A percentile compares a stretch with the other conserved stretches of the same genome.
Evolutionary conservation across 1,284 basidiomycete genomes (phyloP).

Genomic region (Earliella scabrosa): DNA sequence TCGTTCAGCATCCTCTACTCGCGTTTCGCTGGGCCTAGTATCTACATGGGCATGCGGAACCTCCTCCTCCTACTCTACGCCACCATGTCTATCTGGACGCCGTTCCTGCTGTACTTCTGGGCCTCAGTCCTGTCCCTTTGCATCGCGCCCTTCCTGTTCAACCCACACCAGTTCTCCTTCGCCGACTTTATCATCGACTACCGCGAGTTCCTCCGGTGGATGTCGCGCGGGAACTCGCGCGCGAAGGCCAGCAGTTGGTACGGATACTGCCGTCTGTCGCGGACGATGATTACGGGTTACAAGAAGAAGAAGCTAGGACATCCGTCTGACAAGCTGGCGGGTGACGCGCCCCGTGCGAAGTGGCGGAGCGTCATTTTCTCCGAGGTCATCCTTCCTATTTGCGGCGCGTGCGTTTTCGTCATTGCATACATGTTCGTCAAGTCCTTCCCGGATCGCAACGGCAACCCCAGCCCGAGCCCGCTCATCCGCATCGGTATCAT

Average conservation of each 20-base stretch:
- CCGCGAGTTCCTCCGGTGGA: slow-evolving; percentile 96
- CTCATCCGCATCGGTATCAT: slow-evolving; percentile 92
- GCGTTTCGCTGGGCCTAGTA: slow-evolving; percentile 96
- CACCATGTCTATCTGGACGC: slow-evolving; percentile 90
- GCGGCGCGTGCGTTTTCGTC: slow-evolving; percentile 78
- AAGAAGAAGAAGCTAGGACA: slow-evolving; percentile 98
- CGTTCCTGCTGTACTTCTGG: slow-evolving; percentile 98
- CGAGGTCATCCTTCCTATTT: slow-evolving; percentile 86
- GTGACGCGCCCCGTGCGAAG: slow-evolving; percentile 88
- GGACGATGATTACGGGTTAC: slow-evolving; percentile 96
- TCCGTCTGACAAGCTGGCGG: slow-evolving; percentile 93
- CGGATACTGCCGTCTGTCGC: slow-evolving; percentile 93
- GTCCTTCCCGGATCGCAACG: slow-evolving; percentile 80
- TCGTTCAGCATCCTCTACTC: slow-evolving; percentile 96
- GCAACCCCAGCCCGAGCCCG: slow-evolving; percentile 68
- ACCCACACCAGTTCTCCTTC: slow-evolving; percentile 97
- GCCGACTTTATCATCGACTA: slow-evolving; percentile 98
- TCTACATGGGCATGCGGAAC: slow-evolving; percentile 96
- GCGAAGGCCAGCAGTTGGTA: slow-evolving; percentile 98
- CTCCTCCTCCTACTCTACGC: slow-evolving; percentile 87
- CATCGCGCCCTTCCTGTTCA: slow-evolving; percentile 95
- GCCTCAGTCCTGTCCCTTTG: slow-evolving; percentile 89
- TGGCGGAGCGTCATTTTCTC: slow-evolving; percentile 88
- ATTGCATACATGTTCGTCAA: slow-evolving; percentile 91
- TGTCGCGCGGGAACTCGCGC: slow-evolving; percentile 95